Evolutionary conservation across 306 rosid genomes (phyloP), one percentile per base, ranked within the genome.

Genomic region (Cucurbita argyrosperma): DNA sequence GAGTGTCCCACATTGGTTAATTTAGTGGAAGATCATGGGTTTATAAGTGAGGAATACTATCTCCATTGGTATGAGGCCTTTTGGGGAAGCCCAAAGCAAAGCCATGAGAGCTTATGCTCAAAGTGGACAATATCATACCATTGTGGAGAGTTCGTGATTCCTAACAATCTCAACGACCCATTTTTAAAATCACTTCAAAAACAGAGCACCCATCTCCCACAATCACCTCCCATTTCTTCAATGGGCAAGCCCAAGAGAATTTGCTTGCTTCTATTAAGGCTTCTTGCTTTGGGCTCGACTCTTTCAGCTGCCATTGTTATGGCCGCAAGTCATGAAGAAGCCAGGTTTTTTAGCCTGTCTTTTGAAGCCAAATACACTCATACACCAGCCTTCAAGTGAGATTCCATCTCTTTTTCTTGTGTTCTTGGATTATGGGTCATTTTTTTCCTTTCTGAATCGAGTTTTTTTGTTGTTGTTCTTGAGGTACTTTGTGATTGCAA

Each of bases 401-500:
- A 78, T 47, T 45, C 76, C 30, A 1, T 0, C 6, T 23, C 30
- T 7, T 7, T 46, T 35, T 45, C n/a, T 16, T 13, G 54, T 7
- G 35, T 35, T 45, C n/a, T 16, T 50, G 54, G 18, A 50, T 50
- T 57, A 4, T 21, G 62, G 15, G 30, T 35, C 14, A 51, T 7
- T 76, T 40, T 72, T 37, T 42, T 50, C 7, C 11, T 56, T 43
- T 62, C 62, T 37, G 57, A 23, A 61, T 16, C 75, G 74, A 19
- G 50, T 8, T 12, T 10, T 13, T 21, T 42, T 30, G 0, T 18
- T 12, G 12, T 50, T 75, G 19, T 15, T 18, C 18, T 55, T 55
- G 66, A 92, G 97, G 87, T 92, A 89, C 83, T 92, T 89, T 70
- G 79, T 86, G 79, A 80, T 89, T 58, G 96, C 89, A 59, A 79